These are phyloP conservation scores for Phytophthora pistaciae DNA, from an alignment of 352 stramenopile species.

Conservation along the genomic window DNA sequence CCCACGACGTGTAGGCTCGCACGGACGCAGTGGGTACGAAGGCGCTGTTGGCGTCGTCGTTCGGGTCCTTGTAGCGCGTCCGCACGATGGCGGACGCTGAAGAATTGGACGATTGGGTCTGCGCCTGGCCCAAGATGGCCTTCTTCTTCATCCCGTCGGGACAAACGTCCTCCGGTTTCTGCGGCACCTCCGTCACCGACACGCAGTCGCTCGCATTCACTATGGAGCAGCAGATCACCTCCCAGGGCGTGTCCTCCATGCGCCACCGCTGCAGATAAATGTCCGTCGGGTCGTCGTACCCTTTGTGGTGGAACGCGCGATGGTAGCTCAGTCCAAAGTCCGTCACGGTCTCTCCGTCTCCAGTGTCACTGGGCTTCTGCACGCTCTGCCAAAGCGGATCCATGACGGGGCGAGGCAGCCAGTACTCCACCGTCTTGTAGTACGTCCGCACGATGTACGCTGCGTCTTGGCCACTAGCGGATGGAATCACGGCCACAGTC, in stretches of 20 bases:
- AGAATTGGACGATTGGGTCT: conserved; percentile 45
- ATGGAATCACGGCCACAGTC: conserved; percentile 73
- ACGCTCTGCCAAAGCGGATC: conserved; percentile 97
- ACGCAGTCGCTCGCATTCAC: conserved; percentile 68
- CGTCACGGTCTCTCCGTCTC: conserved; percentile 46
- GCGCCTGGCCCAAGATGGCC: conserved; percentile 72
- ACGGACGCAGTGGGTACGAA: conserved; percentile 91
- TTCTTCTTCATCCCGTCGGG: conserved; percentile 68
- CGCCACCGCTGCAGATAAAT: conserved; percentile 97
- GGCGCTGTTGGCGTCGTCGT: conserved; percentile 88
- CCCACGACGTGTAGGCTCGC: conserved; percentile 75
- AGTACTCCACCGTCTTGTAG: conserved; percentile 96
- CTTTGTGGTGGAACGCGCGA: conserved; percentile 93
- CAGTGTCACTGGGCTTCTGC: conserved; percentile 56
- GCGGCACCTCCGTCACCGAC: conserved; percentile 51
- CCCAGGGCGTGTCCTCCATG: conserved; percentile 94
- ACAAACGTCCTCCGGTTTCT: conserved; percentile 44
- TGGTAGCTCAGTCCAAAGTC: conserved; percentile 97
- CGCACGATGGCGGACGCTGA: conserved; percentile 52
- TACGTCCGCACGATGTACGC: conserved; percentile 95
- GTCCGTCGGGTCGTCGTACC: conserved; percentile 97
- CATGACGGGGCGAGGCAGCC: conserved; percentile 96
- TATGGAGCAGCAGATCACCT: conserved; percentile 89
- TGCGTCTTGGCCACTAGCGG: conserved; percentile 13
- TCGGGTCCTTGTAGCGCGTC: conserved; percentile 94